These are phyloP conservation scores for Pseudozyma flocculosa DNA, from an alignment of 1,284 basidiomycete genomes.

Conservation along the genomic window DNA sequence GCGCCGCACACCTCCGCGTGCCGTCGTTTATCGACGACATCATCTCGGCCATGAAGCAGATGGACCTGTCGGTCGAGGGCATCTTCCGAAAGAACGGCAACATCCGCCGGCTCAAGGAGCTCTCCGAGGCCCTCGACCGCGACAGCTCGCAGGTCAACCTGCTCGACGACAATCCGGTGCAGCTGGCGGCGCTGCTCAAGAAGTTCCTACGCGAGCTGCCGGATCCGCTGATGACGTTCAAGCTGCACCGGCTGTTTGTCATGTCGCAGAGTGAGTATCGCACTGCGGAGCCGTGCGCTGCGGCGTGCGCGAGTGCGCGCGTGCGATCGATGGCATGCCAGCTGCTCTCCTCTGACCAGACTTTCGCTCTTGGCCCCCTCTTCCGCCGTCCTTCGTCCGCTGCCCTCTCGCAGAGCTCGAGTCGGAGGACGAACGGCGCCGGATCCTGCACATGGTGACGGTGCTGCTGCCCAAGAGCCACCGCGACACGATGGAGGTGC, in stretches of 20 bases:
- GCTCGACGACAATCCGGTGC: conserved; percentile 92
- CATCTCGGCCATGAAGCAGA: conserved; percentile 95
- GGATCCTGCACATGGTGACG: conserved; percentile 81
- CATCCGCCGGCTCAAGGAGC: conserved; percentile 84
- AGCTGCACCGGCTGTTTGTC: conserved; percentile 84
- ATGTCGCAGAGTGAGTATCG: conserved; percentile 70
- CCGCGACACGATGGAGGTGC: conserved; percentile 93
- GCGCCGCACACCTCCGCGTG: conserved; percentile 79
- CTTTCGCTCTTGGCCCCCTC: too few species aligned
- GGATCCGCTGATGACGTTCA: conserved; percentile 92
- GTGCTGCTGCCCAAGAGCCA: conserved; percentile 87
- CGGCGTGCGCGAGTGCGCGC: too few species aligned
- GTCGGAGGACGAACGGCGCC: conserved; percentile 74
- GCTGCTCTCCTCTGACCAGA: too few species aligned
- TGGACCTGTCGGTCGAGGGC: conserved; percentile 99
- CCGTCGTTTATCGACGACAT: conserved; percentile 98
- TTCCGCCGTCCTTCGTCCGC: too few species aligned
- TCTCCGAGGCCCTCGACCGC: conserved; percentile 88
- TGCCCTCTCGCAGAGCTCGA: conserved; percentile 73
- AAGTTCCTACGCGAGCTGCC: conserved; percentile 95
- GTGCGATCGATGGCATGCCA: too few species aligned
- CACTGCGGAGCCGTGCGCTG: too few species aligned
- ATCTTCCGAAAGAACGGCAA: conserved; percentile 99
- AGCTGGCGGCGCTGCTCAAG: conserved; percentile 93
- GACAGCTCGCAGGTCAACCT: conserved; percentile 82